A percentile compares a stretch with the other conserved stretches of the same genome.
Evolutionary conservation across 257 asterid genomes (phyloP).

Genomic region (Przewalskia tangutica): DNA sequence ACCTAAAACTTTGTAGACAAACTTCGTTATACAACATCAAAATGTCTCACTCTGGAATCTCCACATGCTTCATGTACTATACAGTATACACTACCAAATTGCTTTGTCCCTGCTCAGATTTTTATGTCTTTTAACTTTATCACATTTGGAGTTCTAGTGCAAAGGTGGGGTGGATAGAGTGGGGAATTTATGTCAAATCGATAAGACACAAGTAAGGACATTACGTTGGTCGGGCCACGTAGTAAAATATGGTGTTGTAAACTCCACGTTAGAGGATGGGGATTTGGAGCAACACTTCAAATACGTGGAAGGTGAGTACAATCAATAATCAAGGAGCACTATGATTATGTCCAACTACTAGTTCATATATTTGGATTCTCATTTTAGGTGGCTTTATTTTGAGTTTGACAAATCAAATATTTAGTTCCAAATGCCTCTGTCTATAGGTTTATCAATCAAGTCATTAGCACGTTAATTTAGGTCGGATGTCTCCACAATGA

Average conservation of each 20-base stretch:
- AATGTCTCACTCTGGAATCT: background rate
- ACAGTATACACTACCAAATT: background rate
- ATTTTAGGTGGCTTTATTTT: background rate
- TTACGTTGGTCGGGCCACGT: background rate
- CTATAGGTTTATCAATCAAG: no score
- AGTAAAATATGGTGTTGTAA: background rate
- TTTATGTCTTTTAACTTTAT: background rate
- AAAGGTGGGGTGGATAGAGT: background rate
- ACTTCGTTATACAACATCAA: background rate
- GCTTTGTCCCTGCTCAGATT: background rate
- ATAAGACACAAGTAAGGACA: background rate
- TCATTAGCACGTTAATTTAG: no score
- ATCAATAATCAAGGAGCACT: background rate
- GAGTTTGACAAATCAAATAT: background rate
- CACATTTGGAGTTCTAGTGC: background rate
- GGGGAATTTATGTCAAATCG: background rate
- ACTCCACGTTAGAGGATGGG: background rate
- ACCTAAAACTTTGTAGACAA: background rate
- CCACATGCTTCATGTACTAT: slow-evolving; percentile 19
- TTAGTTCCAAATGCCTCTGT: no score
- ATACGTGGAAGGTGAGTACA: background rate
- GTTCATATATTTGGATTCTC: background rate
- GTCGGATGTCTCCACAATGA: no score
- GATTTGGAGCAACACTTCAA: background rate
- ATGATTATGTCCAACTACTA: background rate